These are phyloP conservation scores for Ophiostoma quercus DNA, from an alignment of 2,329 filamentous ascomycete species.

Conservation along the genomic window DNA sequence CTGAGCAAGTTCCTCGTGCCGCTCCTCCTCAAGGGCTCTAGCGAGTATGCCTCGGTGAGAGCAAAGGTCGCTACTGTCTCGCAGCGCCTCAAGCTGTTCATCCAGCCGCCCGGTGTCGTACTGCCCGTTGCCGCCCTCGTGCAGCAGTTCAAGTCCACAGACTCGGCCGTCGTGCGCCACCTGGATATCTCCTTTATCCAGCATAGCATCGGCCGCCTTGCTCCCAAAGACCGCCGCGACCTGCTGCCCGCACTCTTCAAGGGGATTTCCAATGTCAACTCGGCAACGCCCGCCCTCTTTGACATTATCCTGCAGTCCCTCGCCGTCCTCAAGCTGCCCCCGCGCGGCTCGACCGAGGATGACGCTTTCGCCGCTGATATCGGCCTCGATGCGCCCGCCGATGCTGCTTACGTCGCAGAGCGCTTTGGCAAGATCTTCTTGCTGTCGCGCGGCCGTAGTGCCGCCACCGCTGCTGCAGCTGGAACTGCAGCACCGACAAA, in stretches of 20 bases:
- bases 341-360: constrained; percentile 75
- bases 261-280: constrained; percentile 58
- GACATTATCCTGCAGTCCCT: constrained; percentile 76
- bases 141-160: constrained; percentile 80
- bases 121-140: constrained; percentile 79
- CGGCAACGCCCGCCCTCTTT: constrained; percentile 59
- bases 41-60: constrained; percentile 72
- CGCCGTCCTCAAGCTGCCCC: constrained; percentile 64
- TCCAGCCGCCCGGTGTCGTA: constrained; percentile 53
- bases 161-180: constrained; percentile 71
- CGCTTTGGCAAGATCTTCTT: constrained; percentile 76
- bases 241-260: constrained; percentile 66
- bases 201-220: constrained; percentile 59
- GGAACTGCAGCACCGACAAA: background rate
- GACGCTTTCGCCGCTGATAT: constrained; percentile 59
- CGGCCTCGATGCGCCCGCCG: constrained; percentile 59
- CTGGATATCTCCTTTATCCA: constrained; percentile 87
- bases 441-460: constrained; percentile 35
- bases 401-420: constrained; percentile 66
- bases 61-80: constrained; percentile 59
- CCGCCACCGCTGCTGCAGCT: too few relatives aligned
- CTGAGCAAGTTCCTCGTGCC: constrained; percentile 75
- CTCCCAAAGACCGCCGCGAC: constrained; percentile 58
- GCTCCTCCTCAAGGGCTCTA: constrained; percentile 78
- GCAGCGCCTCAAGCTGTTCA: constrained; percentile 50